Evolutionary conservation across 1,284 basidiomycete genomes (phyloP).

Genomic region (Ganoderma resinaceum): DNA sequence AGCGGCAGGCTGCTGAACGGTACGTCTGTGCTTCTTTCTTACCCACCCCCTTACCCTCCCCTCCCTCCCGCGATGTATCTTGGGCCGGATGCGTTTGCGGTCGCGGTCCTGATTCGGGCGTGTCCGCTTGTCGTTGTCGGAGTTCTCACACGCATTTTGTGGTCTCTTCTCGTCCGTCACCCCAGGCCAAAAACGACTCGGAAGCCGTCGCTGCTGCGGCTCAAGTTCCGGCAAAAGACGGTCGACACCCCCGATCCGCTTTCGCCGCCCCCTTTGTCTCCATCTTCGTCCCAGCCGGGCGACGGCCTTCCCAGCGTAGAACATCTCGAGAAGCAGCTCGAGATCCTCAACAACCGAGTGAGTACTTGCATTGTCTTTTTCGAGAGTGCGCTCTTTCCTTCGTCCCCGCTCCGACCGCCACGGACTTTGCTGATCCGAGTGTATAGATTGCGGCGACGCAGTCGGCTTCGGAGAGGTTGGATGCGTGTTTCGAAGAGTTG

Average conservation of each 20-base stretch:
- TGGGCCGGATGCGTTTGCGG: too few species aligned
- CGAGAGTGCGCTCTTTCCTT: background rate
- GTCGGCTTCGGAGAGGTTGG: constrained; percentile 23
- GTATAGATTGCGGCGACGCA: constrained; percentile 26
- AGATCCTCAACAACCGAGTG: constrained; percentile 18
- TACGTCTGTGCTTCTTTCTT: background rate
- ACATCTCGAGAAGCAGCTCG: constrained; percentile 19
- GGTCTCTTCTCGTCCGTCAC: background rate
- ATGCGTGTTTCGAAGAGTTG: constrained; percentile 31
- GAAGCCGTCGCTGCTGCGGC: constrained; percentile 19
- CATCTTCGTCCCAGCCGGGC: background rate
- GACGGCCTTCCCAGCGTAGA: constrained; percentile 15
- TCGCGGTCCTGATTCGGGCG: background rate
- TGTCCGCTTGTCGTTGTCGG: background rate
- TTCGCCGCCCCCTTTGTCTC: background rate
- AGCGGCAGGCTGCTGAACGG: constrained; percentile 19
- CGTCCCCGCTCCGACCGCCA: too few species aligned
- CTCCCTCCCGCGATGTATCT: too few species aligned
- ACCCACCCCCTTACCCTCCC: background rate
- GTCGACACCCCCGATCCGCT: background rate
- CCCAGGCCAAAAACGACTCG: constrained; percentile 16
- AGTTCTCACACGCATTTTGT: background rate
- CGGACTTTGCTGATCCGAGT: background rate
- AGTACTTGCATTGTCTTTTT: background rate
- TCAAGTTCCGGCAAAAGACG: constrained; percentile 16